Percentiles rank a stretch among this genome's conserved stretches.
phyloP scores from a whole-genome alignment of 208 protist genomes.

The Acanthamoeba healyi region DNA sequence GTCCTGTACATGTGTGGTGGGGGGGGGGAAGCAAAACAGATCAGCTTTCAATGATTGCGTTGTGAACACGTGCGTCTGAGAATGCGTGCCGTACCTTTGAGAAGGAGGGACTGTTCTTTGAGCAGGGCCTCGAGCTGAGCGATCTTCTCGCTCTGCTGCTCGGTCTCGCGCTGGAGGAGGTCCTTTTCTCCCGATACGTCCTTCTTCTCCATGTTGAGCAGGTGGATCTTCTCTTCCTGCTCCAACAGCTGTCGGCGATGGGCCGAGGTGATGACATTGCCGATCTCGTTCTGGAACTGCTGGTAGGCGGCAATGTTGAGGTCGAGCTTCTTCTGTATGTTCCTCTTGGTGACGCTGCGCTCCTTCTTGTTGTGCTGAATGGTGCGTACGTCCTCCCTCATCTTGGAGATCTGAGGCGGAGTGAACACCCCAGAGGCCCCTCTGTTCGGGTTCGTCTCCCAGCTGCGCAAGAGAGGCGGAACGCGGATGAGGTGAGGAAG shows the following conservation, averaged over 20 bases:
- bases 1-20: too few relatives aligned
- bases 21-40: background rate
- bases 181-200: slow-evolving; percentile 21
- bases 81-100: slow-evolving; percentile 63
- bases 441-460: slow-evolving; percentile 38
- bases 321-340: slow-evolving; percentile 55
- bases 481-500: background rate
- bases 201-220: slow-evolving; percentile 59
- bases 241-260: slow-evolving; percentile 51
- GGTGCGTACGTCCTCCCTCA: slow-evolving; percentile 44
- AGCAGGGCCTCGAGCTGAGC: slow-evolving; percentile 11
- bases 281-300: slow-evolving; percentile 9
- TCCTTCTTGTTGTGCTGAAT: slow-evolving; percentile 59
- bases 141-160: slow-evolving; percentile 17
- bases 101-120: slow-evolving; percentile 21
- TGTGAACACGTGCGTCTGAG: background rate
- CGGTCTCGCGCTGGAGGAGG: background rate
- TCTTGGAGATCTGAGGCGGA: slow-evolving; percentile 64
- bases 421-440: slow-evolving; percentile 34
- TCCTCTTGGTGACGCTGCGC: slow-evolving; percentile 12
- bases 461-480: background rate
- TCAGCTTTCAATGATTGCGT: background rate
- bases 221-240: slow-evolving; percentile 55
- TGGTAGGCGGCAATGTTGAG: background rate
- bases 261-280: slow-evolving; percentile 42